phyloP scores from a whole-genome alignment of 495 filamentous ascomycete genomes.

The Aspergillus kassunensis region DNA sequence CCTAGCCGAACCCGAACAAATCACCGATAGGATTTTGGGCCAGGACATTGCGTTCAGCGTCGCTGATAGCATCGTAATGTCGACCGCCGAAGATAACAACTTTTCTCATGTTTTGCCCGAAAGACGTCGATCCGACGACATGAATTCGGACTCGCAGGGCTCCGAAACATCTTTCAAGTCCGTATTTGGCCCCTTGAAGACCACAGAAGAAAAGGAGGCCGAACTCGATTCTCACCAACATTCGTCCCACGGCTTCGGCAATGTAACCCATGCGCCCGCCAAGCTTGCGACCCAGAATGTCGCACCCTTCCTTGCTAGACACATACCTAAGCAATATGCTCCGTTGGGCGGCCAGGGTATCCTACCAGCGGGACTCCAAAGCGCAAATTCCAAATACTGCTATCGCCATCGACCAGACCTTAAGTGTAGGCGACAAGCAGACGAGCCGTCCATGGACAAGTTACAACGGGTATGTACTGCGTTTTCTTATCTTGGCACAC shows the following conservation, averaged over 20 bases:
- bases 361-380: constrained; percentile 31
- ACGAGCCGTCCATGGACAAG: constrained; percentile 93
- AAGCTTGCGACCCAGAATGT: constrained; percentile 55
- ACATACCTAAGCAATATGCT: constrained; percentile 81
- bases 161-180: constrained; percentile 17
- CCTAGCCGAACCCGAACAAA: too few relatives aligned
- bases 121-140: neutral
- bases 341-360: constrained; percentile 47
- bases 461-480: constrained; percentile 67
- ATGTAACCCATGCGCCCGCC: constrained; percentile 30
- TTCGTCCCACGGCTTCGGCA: constrained; percentile 16
- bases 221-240: constrained; percentile 25
- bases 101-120: constrained; percentile 5
- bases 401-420: constrained; percentile 93
- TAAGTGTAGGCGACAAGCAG: constrained; percentile 85
- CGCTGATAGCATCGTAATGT: neutral
- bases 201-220: constrained; percentile 13
- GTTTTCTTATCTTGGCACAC: too few relatives aligned
- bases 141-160: neutral
- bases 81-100: neutral
- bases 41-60: neutral
- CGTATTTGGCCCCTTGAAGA: constrained; percentile 19
- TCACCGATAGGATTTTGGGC: neutral
- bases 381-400: constrained; percentile 81
- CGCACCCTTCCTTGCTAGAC: constrained; percentile 77